Base-by-base conservation (phyloP, 106 monocot species). In the Platanthera guangdongensis region DNA sequence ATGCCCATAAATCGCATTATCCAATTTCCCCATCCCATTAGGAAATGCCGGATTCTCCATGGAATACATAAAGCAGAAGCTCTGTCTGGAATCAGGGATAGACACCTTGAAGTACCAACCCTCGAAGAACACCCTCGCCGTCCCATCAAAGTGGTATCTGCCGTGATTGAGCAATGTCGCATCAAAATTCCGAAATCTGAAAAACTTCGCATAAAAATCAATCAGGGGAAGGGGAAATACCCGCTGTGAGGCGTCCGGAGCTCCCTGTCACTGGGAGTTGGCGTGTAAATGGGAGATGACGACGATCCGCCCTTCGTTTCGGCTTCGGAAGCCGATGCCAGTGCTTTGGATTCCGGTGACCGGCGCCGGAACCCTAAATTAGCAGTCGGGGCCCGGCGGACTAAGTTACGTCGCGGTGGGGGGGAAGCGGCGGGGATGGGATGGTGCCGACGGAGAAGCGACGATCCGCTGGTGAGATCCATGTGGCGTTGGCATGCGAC, bases 91-190 rank as follows among this genome's bases (percentile, higher is more conserved):
- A 73, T 97, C 59, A 1, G 94, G 94, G 49, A 97, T 92, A 0
- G 97, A 88, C 15, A 97, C 91, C 85, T 90, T 97, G 80, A 97
- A 94, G 78, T 94, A 97, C 97, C 97, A 94, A 12, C 97, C 97
- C 60, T 97, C 94, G 57, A 97, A 97, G 69, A 97, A 97, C 8
- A 76, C 18, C 16, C 96, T 75, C 9, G 83, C 55, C 4, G 83
- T 94, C 67, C 94, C 89, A 74, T 97, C 97, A 83, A 93, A 97
- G 69, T 97, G 94, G 59, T 94, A 97, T 86, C 91, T 97, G 78
- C 53, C 60, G 60, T 57, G 79, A 72, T 47, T 47, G 9, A 6
- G 55, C 52, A 71, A 71, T 39, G 18, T 22, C 65, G 25, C 21
- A 52, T 18, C 59, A 19, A 16, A 79, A 80, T 5, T 28, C 18